Percentiles rank a stretch among this genome's conserved stretches.
phyloP scores from a whole-genome alignment of 2,329 filamentous ascomycete genomes.

The Penicillium concentricum region DNA sequence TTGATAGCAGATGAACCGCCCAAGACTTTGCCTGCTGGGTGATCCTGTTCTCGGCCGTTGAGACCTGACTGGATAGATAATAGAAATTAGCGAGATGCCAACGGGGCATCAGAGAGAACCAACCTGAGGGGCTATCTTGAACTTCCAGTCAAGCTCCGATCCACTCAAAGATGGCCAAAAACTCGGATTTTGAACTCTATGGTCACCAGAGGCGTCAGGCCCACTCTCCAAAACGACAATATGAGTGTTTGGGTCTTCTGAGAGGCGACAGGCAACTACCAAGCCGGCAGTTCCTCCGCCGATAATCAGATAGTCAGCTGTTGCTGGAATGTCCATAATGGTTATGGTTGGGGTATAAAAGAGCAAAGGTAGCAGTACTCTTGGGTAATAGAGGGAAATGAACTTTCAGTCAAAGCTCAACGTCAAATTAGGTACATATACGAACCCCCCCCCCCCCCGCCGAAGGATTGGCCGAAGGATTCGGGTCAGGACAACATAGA shows the following conservation, averaged over 20 bases:
- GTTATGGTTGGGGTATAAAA: too few species aligned
- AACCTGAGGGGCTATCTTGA: slow-evolving; percentile 14
- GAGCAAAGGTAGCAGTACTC: too few species aligned
- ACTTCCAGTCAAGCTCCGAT: slow-evolving; percentile 18
- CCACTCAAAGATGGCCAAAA: slow-evolving; percentile 10
- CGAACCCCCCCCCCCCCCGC: too few species aligned
- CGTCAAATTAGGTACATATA: too few species aligned
- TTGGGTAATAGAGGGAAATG: too few species aligned
- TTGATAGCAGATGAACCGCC: slow-evolving; percentile 21
- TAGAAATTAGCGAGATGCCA: neutral
- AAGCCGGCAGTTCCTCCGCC: slow-evolving; percentile 19
- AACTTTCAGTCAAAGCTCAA: too few species aligned
- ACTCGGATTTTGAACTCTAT: slow-evolving; percentile 3
- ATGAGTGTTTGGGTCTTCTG: slow-evolving; percentile 9
- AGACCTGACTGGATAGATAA: slow-evolving; percentile 17
- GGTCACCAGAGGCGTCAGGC: slow-evolving; percentile 11
- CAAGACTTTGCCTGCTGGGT: slow-evolving; percentile 33
- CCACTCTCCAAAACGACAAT: slow-evolving; percentile 17
- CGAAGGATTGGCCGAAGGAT: too few species aligned
- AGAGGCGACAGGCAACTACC: slow-evolving; percentile 17
- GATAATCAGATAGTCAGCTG: slow-evolving; percentile 14
- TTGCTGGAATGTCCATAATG: neutral
- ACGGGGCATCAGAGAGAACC: neutral
- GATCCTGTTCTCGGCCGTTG: slow-evolving; percentile 17
- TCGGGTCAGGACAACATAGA: too few species aligned